phyloP scores from a whole-genome alignment of 23 red algal genomes.

The Gracilariopsis chorda region DNA sequence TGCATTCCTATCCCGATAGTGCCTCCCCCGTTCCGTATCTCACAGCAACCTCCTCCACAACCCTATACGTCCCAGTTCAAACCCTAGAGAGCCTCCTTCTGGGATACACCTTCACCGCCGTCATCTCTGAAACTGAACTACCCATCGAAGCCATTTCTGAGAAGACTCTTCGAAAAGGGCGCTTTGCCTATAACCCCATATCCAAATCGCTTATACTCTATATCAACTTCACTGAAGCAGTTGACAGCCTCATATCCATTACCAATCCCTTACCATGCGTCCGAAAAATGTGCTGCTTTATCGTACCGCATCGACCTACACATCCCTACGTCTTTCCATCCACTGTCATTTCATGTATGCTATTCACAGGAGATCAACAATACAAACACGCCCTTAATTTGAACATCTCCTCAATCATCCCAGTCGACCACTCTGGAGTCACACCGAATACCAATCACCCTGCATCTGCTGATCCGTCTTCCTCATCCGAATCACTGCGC shows the following conservation, averaged over 20 bases:
- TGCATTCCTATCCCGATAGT: not conserved
- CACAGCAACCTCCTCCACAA: not conserved
- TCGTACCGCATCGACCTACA: not conserved
- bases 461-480: too few species aligned
- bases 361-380: not conserved
- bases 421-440: too few species aligned
- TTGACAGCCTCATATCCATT: not conserved
- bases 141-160: not conserved
- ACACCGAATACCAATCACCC: too few species aligned
- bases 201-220: not conserved
- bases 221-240: not conserved
- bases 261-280: not conserved
- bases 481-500: too few species aligned
- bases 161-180: not conserved
- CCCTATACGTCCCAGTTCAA: not conserved
- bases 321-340: not conserved
- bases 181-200: not conserved
- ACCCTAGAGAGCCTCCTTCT: not conserved
- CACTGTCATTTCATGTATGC: not conserved
- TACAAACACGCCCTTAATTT: not conserved
- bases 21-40: not conserved
- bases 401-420: not conserved
- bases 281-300: not conserved
- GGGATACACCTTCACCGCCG: not conserved
- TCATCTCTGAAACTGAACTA: not conserved